Evolutionary conservation across 805 yeast genomes (phyloP).

Genomic region (Kregervanrija pseudodelftensis): DNA sequence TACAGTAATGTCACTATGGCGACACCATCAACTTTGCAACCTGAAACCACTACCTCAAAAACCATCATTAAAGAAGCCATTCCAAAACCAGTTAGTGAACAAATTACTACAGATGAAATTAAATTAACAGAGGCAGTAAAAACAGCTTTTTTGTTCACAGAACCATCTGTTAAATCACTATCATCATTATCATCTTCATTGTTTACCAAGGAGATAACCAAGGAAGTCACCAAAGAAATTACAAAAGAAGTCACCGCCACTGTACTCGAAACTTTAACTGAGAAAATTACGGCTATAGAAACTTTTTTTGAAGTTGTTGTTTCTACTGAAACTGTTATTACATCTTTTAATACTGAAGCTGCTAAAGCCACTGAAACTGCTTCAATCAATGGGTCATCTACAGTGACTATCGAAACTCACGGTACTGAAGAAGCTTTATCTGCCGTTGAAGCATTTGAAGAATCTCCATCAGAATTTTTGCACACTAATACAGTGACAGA

Average conservation of each 20-base stretch:
- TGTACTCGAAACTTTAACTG: not conserved
- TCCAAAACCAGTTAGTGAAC: too few species aligned
- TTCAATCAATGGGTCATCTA: slow-evolving; percentile 1
- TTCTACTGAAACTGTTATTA: slow-evolving; percentile 4
- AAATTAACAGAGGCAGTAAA: slow-evolving; percentile 3
- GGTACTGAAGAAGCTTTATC: not conserved
- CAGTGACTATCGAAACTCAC: not conserved
- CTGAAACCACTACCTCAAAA: too few species aligned
- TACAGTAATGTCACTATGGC: too few species aligned
- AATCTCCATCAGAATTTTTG: not conserved
- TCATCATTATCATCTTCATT: not conserved
- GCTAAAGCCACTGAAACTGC: not conserved
- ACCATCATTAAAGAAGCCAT: too few species aligned
- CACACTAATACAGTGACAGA: not conserved
- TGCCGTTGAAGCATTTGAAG: not conserved
- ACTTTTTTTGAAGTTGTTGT: slow-evolving; percentile 5
- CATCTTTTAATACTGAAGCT: not conserved
- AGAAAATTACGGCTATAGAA: slow-evolving; percentile 2
- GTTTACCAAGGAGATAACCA: slow-evolving; percentile 2
- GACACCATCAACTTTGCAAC: too few species aligned
- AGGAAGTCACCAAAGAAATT: slow-evolving; percentile 10
- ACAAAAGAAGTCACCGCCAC: slow-evolving; percentile 1
- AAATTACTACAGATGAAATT: slow-evolving; percentile 1
- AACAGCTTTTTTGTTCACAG: slow-evolving; percentile 3
- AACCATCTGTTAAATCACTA: not conserved